Evolutionary conservation across 345 rosid species (phyloP).

Genomic region (Brassica incana): DNA sequence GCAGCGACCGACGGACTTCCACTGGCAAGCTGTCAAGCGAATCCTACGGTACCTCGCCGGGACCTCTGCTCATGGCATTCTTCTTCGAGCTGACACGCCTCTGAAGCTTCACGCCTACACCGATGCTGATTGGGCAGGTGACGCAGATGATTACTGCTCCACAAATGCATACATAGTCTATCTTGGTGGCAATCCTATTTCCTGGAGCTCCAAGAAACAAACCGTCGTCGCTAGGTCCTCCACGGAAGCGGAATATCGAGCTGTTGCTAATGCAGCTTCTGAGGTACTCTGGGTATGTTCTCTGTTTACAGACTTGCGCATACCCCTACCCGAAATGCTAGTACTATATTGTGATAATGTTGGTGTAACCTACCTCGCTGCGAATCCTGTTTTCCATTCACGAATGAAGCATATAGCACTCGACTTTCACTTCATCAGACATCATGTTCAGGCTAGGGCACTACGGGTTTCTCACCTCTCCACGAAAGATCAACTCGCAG

Average conservation of each 20-base stretch:
- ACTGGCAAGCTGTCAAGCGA: background rate
- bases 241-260: background rate
- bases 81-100: background rate
- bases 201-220: background rate
- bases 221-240: background rate
- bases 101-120: too few species aligned
- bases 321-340: too few species aligned
- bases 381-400: too few species aligned
- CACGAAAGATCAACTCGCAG: background rate
- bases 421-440: background rate
- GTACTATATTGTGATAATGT: too few species aligned
- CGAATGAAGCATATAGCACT: background rate
- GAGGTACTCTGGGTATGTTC: background rate
- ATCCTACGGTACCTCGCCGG: background rate
- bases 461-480: background rate
- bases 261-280: background rate
- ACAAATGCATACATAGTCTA: background rate
- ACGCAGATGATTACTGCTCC: background rate
- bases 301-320: too few species aligned
- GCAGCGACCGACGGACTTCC: background rate
- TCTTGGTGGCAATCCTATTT: background rate
- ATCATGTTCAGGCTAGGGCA: background rate
- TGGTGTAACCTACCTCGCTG: background rate
- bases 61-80: background rate
- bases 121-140: too few species aligned